These are phyloP conservation scores for Schizophyllum amplum DNA, from an alignment of 1,284 basidiomycete genomes.

Conservation along the genomic window DNA sequence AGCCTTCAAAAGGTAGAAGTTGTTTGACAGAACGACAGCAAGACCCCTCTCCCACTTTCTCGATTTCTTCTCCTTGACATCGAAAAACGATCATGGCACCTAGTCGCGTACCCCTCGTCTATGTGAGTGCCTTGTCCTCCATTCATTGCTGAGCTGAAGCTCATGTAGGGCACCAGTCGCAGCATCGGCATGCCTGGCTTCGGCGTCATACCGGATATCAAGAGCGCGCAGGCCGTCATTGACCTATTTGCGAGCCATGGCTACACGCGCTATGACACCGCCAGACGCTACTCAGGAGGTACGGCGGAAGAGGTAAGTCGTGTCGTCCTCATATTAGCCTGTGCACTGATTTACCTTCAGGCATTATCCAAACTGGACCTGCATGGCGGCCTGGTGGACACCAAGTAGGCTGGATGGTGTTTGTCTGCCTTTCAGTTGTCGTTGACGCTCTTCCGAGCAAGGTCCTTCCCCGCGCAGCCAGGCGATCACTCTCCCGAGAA, in stretches of 20 bases:
- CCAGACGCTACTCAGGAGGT: constrained; percentile 40
- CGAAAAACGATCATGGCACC: neutral
- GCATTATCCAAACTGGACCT: constrained; percentile 6
- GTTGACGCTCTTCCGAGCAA: no score
- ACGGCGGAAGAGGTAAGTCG: constrained; percentile 39
- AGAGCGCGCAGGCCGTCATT: constrained; percentile 30
- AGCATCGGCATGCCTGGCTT: neutral
- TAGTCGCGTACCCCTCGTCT: neutral
- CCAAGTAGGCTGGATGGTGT: constrained; percentile 5
- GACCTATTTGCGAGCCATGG: constrained; percentile 36
- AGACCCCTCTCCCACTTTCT: neutral
- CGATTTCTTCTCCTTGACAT: neutral
- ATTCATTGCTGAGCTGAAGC: no score
- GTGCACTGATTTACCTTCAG: neutral
- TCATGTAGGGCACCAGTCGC: neutral
- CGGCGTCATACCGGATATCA: neutral
- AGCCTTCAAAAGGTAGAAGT: no score
- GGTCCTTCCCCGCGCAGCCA: constrained; percentile 2
- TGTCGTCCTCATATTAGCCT: neutral
- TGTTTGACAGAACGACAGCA: no score
- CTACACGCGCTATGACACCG: constrained; percentile 41
- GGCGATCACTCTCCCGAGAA: constrained; percentile 3
- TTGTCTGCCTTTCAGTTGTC: neutral
- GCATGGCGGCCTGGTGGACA: constrained; percentile 5
- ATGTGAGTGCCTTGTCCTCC: neutral